Evolutionary conservation across 176 grass and related monocot genomes (phyloP).

Genomic region (Aegilops tauschii): DNA sequence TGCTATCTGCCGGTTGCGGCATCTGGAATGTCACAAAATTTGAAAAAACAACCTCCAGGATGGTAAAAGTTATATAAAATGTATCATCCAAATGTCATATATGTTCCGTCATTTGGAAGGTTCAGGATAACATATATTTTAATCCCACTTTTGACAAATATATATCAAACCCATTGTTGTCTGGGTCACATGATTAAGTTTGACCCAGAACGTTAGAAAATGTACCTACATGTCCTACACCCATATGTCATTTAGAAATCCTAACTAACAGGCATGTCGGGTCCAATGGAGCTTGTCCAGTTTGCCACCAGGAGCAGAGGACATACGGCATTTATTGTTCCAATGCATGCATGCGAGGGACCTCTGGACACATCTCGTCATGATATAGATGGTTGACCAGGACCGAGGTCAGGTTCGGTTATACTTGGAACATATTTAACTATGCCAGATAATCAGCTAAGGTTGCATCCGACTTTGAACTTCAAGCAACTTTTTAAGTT

Average conservation of each 20-base stretch:
- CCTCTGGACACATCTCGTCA: too few species aligned
- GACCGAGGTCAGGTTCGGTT: too few species aligned
- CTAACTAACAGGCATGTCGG: too few species aligned
- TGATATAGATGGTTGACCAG: too few species aligned
- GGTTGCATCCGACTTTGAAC: too few species aligned
- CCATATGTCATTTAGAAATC: background rate
- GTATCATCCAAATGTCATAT: background rate
- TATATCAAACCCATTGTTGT: background rate
- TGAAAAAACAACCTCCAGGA: background rate
- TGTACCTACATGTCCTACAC: background rate
- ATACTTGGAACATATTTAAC: too few species aligned
- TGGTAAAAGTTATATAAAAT: background rate
- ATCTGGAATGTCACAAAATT: background rate
- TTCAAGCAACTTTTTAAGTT: too few species aligned
- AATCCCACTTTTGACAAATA: background rate
- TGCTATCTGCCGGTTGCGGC: background rate
- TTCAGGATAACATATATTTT: background rate
- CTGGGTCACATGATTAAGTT: background rate
- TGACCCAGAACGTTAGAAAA: background rate
- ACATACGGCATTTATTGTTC: too few species aligned
- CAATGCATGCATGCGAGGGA: too few species aligned
- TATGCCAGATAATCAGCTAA: too few species aligned
- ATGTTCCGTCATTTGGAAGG: background rate
- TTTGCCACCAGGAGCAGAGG: too few species aligned
- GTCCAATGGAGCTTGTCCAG: too few species aligned